Conservation (phyloP, 441 rosid species). For the Brassica hybrid region DNA sequence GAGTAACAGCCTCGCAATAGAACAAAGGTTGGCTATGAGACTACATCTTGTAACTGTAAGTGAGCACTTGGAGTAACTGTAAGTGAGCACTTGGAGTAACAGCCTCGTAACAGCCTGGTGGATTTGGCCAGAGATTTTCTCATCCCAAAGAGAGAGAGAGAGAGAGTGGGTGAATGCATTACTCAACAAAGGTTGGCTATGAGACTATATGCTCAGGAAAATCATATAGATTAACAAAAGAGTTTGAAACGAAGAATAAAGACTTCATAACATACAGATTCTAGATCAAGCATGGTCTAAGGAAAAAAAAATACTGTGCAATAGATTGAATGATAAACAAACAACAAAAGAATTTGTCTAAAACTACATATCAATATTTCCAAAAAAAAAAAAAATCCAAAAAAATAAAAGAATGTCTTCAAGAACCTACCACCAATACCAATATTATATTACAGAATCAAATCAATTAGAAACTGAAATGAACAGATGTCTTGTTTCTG, state of each 20-base stretch:
- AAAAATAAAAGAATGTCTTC: slow-evolving; percentile 32
- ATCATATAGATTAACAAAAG: not conserved
- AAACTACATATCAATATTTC: slow-evolving; percentile 12
- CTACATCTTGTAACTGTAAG: not conserved
- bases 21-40: no score
- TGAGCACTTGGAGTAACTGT: not conserved
- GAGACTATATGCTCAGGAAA: not conserved
- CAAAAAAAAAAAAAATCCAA: slow-evolving; percentile 19
- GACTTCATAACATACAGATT: not conserved
- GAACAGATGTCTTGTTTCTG: slow-evolving; percentile 25
- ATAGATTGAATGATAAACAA: slow-evolving; percentile 29
- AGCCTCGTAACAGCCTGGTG: not conserved
- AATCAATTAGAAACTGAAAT: slow-evolving; percentile 26
- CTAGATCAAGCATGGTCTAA: no score
- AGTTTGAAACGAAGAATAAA: not conserved
- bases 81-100: not conserved
- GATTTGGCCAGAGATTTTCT: not conserved
- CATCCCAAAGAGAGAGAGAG: not conserved
- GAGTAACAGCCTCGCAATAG: not conserved
- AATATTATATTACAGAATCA: slow-evolving; percentile 37
- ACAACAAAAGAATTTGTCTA: slow-evolving; percentile 19
- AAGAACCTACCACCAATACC: slow-evolving; percentile 31
- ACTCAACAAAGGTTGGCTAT: not conserved
- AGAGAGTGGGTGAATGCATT: not conserved
- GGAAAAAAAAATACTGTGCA: no score